phyloP scores from a whole-genome alignment of 2,329 filamentous ascomycete species.

The Trichophyton equinum region DNA sequence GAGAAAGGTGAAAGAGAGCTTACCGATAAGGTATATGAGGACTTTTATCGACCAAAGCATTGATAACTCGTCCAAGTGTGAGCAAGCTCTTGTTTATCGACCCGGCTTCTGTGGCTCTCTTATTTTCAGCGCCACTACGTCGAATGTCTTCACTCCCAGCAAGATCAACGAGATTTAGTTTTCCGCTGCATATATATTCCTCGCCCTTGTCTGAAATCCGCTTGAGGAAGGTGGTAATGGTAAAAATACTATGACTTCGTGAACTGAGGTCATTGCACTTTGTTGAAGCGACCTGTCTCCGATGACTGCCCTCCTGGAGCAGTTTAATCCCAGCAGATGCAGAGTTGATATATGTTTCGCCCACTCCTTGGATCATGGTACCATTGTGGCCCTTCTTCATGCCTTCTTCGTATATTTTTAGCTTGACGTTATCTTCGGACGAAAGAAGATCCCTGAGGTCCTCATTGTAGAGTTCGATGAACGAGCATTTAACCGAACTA shows the following conservation, averaged over 20 bases:
- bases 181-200: conserved; percentile 80
- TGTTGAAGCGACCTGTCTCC: conserved; percentile 96
- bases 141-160: conserved; percentile 97
- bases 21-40: conserved; percentile 68
- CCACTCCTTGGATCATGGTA: conserved; percentile 93
- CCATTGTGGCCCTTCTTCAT: conserved; percentile 60
- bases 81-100: conserved; percentile 96
- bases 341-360: conserved; percentile 81
- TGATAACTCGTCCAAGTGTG: conserved; percentile 91
- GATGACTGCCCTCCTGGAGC: conserved; percentile 77
- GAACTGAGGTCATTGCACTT: conserved; percentile 98
- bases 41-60: conserved; percentile 81
- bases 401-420: conserved; percentile 87
- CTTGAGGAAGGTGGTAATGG: conserved; percentile 84
- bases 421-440: conserved; percentile 64
- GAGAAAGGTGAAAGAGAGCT: conserved; percentile 1
- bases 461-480: conserved; percentile 97
- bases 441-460: conserved; percentile 84
- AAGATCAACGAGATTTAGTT: conserved; percentile 91
- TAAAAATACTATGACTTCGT: conserved; percentile 94
- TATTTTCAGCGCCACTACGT: conserved; percentile 93
- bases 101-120: conserved; percentile 86
- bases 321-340: conserved; percentile 78
- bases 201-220: conserved; percentile 69
- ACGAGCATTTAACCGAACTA: conserved; percentile 90